These are phyloP conservation scores for Coniferiporia weirii DNA, from an alignment of 1,284 basidiomycete species.

Conservation along the genomic window DNA sequence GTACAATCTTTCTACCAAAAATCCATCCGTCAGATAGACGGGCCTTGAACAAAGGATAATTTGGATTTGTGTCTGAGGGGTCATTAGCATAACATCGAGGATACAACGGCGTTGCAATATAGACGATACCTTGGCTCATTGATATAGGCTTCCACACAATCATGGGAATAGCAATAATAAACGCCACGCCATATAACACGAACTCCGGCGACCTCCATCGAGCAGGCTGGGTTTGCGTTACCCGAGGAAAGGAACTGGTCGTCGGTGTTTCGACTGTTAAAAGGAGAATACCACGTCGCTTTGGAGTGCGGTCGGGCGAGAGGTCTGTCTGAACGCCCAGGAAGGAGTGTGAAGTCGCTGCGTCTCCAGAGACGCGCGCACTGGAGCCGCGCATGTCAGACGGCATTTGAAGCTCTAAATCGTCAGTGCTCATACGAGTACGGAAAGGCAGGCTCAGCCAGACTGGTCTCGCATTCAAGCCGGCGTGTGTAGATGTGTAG, in stretches of 20 bases:
- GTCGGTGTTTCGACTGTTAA: slow-evolving; percentile 13
- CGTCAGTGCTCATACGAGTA: slow-evolving; percentile 6
- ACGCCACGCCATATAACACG: slow-evolving; percentile 66
- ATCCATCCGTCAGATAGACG: slow-evolving; percentile 68
- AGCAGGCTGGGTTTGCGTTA: slow-evolving; percentile 26
- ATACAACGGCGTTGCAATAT: background rate
- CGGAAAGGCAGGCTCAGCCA: background rate
- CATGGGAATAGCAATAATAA: slow-evolving; percentile 59
- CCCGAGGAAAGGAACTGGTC: background rate
- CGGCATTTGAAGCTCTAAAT: slow-evolving; percentile 17
- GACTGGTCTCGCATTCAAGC: background rate
- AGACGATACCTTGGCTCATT: slow-evolving; percentile 68
- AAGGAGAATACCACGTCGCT: slow-evolving; percentile 9
- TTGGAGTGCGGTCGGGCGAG: background rate
- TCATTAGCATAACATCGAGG: background rate
- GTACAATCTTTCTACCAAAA: slow-evolving; percentile 58
- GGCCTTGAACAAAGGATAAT: slow-evolving; percentile 59
- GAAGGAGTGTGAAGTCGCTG: background rate
- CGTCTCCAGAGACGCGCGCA: background rate
- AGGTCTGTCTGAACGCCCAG: background rate
- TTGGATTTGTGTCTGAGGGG: slow-evolving; percentile 62
- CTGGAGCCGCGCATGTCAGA: slow-evolving; percentile 6
- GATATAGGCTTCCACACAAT: slow-evolving; percentile 79
- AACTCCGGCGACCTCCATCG: slow-evolving; percentile 87
- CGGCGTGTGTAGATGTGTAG: background rate